Evolutionary conservation across 2,329 filamentous ascomycete species (phyloP).

Genomic region (Pyrenochaeta sp.): DNA sequence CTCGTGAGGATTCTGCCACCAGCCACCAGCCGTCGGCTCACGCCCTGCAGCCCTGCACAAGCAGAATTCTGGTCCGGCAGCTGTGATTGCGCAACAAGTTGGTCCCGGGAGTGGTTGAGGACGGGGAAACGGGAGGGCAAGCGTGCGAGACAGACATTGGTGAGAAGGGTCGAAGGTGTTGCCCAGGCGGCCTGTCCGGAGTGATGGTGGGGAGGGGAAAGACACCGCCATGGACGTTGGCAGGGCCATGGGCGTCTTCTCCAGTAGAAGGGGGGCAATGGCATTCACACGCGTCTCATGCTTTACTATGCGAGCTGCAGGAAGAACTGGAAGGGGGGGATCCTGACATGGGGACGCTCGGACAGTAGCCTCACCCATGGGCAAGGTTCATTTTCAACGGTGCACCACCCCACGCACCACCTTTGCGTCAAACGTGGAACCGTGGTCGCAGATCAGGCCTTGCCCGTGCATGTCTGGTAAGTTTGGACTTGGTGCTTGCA

Average conservation of each 20-base stretch:
- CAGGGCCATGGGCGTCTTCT: conserved; percentile 1
- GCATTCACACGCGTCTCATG: conserved; percentile 18
- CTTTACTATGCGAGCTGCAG: conserved; percentile 21
- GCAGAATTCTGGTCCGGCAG: conserved; percentile 16
- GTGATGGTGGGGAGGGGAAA: conserved; percentile 16
- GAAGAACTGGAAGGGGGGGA: conserved; percentile 6
- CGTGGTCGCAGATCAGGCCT: conserved; percentile 44
- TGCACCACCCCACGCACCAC: conserved; percentile 37
- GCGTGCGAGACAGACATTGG: conserved; percentile 18
- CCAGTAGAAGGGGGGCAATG: conserved; percentile 3
- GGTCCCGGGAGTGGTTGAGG: conserved; percentile 14
- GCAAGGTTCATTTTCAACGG: conserved; percentile 33
- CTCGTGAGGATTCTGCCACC: not conserved
- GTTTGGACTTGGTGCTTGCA: conserved; percentile 27
- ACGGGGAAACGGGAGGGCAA: conserved; percentile 25
- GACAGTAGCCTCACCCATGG: conserved; percentile 28
- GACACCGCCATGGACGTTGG: conserved; percentile 5
- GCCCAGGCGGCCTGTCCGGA: conserved; percentile 13
- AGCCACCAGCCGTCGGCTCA: conserved; percentile 12
- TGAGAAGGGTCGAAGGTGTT: conserved; percentile 9
- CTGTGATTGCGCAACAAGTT: conserved; percentile 25
- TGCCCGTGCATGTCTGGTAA: conserved; percentile 29
- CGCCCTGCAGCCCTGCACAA: conserved; percentile 15
- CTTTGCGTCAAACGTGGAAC: conserved; percentile 37
- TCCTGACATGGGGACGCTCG: conserved; percentile 26